These are phyloP conservation scores for Sutorius eximius DNA, from an alignment of 1,284 basidiomycete genomes.

Conservation along the genomic window DNA sequence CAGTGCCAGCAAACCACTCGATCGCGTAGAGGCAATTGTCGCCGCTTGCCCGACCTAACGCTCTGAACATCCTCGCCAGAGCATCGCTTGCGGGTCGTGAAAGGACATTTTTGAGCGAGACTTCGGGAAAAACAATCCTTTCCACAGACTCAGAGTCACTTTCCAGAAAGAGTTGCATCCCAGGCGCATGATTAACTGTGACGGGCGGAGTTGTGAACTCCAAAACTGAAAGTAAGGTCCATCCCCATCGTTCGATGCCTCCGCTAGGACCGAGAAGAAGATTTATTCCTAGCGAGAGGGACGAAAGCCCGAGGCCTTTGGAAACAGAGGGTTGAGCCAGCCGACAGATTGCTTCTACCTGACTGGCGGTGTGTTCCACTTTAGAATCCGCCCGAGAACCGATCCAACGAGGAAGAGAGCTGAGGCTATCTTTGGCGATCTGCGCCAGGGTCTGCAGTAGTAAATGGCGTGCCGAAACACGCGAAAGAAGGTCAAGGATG, in stretches of 20 bases:
- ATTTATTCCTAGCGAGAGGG: constrained; percentile 58
- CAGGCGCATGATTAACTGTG: constrained; percentile 46
- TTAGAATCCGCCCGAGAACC: constrained; percentile 68
- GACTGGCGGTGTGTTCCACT: constrained; percentile 62
- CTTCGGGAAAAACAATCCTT: constrained; percentile 53
- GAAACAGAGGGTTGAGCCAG: constrained; percentile 36
- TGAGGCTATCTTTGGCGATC: constrained; percentile 61
- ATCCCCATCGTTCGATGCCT: constrained; percentile 87
- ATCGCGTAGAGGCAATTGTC: constrained; percentile 71
- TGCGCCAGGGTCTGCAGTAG: constrained; percentile 56
- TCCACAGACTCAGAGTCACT: constrained; percentile 39
- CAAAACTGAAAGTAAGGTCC: constrained; percentile 74
- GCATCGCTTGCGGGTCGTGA: constrained; percentile 54
- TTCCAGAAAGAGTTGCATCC: constrained; percentile 61
- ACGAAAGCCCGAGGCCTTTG: constrained; percentile 30
- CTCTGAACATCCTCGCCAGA: constrained; percentile 68
- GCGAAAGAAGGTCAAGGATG: constrained; percentile 50
- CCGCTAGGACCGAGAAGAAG: constrained; percentile 78
- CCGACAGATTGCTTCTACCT: constrained; percentile 71
- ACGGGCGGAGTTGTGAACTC: constrained; percentile 64
- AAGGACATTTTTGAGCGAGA: constrained; percentile 63
- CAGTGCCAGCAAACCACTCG: constrained; percentile 79
- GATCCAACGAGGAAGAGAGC: constrained; percentile 75
- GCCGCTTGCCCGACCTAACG: constrained; percentile 69
- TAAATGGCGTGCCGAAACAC: constrained; percentile 41